Evolutionary conservation across 768 basidiomycete genomes (phyloP), one percentile per base, ranked within the genome.

Genomic region (Gloeostereum incarnatum): DNA sequence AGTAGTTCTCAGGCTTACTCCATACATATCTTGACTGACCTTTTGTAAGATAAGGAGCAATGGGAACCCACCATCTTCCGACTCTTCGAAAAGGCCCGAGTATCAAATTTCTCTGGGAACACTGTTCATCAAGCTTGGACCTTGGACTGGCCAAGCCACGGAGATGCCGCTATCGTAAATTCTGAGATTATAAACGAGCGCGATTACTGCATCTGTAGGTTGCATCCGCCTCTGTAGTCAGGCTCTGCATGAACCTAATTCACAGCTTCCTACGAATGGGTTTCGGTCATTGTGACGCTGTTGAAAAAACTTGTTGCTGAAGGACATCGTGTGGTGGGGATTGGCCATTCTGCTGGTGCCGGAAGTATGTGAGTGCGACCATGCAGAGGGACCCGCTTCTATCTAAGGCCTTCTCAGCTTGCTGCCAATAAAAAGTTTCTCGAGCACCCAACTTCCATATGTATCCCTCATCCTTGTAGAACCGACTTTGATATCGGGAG

Each of bases 21-120:
- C 21, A 11, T 17, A 34, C 31, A 24, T 24, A 3, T 13, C 26
- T 27, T 23, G 9, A 14, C 11, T 32, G 33, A 4, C 23, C 31
- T 13, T 26, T 8, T 34, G 11, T 31, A 27, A 75, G 73, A 72
- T 49, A 74, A 75, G 44, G 71, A 75, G 44, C 65, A 68, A 45
- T 75, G 73, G 72, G 72, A 74, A 41, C 66, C 70, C 1, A 58
- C 60, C 3, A 61, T 75, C 11, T 47, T 29, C 42, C 6, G 35
- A 47, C 7, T 55, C 60, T 31, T 35, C 42, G 5, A 16, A 7
- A 1, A 54, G 50, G 27, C 33, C 45, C 16, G 34, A 27, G n/a
- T 39, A 46, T 16, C 44, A 49, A 29, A 45, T 47, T n/a, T n/a
- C n/a, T n/a, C n/a, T n/a, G n/a, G n/a, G n/a, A n/a, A n/a, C n/a